Percentiles rank a stretch among this genome's conserved stretches.
These are phyloP conservation scores for Beta vulgaris DNA, from an alignment of 148 eudicot genomes.

Conservation along the genomic window DNA sequence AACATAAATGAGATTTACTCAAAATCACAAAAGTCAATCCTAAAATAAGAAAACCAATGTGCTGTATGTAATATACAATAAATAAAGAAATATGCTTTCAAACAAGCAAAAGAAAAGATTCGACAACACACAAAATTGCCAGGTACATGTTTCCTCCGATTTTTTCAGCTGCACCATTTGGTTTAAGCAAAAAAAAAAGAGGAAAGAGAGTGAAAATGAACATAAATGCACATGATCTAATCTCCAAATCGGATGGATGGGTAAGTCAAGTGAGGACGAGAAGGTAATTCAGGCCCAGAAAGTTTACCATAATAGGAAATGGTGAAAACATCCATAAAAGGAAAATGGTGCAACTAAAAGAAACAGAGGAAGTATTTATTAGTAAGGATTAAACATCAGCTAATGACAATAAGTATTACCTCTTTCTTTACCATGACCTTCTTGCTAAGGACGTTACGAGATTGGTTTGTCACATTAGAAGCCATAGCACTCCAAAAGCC, in stretches of 20 bases:
- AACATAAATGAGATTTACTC: slow-evolving; percentile 7
- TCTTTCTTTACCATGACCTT: slow-evolving; percentile 92
- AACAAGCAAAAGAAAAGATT: background rate
- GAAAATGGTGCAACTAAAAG: no score
- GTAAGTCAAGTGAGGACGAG: no score
- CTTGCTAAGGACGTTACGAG: slow-evolving; percentile 95
- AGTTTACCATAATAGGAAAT: no score
- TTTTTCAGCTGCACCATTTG: no score
- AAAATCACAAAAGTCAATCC: background rate
- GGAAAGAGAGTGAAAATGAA: no score
- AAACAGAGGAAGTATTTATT: background rate
- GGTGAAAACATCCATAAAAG: no score
- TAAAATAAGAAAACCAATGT: background rate
- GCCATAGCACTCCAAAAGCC: slow-evolving; percentile 99
- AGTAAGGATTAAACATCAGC: background rate
- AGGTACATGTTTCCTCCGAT: no score
- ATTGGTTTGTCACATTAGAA: slow-evolving; percentile 78
- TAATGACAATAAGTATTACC: slow-evolving; percentile 34
- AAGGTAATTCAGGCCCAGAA: no score
- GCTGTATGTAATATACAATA: background rate
- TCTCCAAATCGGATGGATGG: no score
- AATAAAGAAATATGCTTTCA: background rate
- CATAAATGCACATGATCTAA: no score
- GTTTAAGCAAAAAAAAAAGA: no score
- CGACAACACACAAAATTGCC: no score